phyloP scores from a whole-genome alignment of 768 basidiomycete species.

The Rhizopogon vesiculosus region DNA sequence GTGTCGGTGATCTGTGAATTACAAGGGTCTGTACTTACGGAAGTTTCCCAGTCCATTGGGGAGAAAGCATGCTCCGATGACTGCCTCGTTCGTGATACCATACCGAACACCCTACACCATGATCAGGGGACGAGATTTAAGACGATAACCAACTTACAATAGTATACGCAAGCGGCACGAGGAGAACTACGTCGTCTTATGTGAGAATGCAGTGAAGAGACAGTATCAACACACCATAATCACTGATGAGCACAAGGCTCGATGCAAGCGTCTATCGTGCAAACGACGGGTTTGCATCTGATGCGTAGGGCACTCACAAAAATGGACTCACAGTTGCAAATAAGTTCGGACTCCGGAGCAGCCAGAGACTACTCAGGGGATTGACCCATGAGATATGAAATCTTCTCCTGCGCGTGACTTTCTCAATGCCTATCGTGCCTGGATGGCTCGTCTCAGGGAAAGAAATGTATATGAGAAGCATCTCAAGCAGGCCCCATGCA shows the following conservation, averaged over 20 bases:
- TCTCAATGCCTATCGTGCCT: slow-evolving; percentile 19
- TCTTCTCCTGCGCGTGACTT: slow-evolving; percentile 3
- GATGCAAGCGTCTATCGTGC: slow-evolving; percentile 39
- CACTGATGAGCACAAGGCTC: slow-evolving; percentile 19
- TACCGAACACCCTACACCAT: slow-evolving; percentile 41
- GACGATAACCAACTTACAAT: background rate
- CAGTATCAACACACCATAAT: slow-evolving; percentile 29
- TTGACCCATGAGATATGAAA: slow-evolving; percentile 22
- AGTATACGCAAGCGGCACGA: slow-evolving; percentile 55
- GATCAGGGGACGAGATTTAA: background rate
- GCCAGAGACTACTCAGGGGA: slow-evolving; percentile 17
- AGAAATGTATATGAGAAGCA: slow-evolving; percentile 10
- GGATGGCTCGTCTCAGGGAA: too few species aligned
- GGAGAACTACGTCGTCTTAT: slow-evolving; percentile 25
- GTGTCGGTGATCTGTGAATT: background rate
- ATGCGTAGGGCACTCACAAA: background rate
- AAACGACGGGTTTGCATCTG: background rate
- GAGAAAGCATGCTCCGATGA: slow-evolving; percentile 21
- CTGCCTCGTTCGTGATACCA: background rate
- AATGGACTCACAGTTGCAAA: background rate
- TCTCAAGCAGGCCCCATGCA: slow-evolving; percentile 29
- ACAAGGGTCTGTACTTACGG: slow-evolving; percentile 31
- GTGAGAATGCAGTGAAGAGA: background rate
- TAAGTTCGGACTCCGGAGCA: too few species aligned
- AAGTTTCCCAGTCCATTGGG: slow-evolving; percentile 30